These are phyloP conservation scores for Atkinsonella hypoxylon DNA, from an alignment of 2,329 filamentous ascomycete genomes.

Conservation along the genomic window DNA sequence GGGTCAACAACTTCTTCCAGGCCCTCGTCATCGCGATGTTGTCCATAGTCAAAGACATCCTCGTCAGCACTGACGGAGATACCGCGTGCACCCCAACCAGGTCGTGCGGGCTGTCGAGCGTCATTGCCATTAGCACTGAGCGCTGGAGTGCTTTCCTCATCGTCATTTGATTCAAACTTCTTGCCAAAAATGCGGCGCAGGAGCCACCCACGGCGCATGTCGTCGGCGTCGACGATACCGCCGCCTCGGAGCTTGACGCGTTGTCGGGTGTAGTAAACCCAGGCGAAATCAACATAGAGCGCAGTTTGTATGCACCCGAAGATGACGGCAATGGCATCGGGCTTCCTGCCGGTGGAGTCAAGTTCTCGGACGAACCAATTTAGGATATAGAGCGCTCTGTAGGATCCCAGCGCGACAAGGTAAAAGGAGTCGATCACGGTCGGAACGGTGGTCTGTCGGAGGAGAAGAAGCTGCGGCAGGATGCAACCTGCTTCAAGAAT, in stretches of 20 bases:
- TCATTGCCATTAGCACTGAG: slow-evolving; percentile 25
- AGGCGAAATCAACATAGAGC: slow-evolving; percentile 87
- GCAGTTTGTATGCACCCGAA: slow-evolving; percentile 85
- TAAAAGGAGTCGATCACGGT: slow-evolving; percentile 98
- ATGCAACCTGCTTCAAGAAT: slow-evolving; percentile 87
- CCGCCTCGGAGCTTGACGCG: slow-evolving; percentile 83
- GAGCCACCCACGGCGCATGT: slow-evolving; percentile 75
- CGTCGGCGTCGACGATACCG: slow-evolving; percentile 80
- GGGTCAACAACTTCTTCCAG: slow-evolving; percentile 38
- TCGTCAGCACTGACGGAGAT: slow-evolving; percentile 58
- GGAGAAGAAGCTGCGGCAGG: slow-evolving; percentile 78
- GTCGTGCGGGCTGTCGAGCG: slow-evolving; percentile 22
- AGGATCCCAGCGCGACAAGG: slow-evolving; percentile 74
- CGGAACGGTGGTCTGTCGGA: slow-evolving; percentile 88
- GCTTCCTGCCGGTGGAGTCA: slow-evolving; percentile 44
- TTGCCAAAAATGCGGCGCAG: slow-evolving; percentile 65
- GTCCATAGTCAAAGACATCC: slow-evolving; percentile 39
- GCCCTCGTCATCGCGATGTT: slow-evolving; percentile 33
- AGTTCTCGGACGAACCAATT: slow-evolving; percentile 73
- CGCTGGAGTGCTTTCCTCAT: slow-evolving; percentile 47
- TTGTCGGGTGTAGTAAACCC: slow-evolving; percentile 92
- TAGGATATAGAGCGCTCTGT: slow-evolving; percentile 78
- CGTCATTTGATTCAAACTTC: slow-evolving; percentile 38
- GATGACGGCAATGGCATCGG: slow-evolving; percentile 63
- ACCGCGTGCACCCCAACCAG: slow-evolving; percentile 51